Conservation (phyloP, 2,329 filamentous ascomycete species). For the Aureobasidium sp. region DNA sequence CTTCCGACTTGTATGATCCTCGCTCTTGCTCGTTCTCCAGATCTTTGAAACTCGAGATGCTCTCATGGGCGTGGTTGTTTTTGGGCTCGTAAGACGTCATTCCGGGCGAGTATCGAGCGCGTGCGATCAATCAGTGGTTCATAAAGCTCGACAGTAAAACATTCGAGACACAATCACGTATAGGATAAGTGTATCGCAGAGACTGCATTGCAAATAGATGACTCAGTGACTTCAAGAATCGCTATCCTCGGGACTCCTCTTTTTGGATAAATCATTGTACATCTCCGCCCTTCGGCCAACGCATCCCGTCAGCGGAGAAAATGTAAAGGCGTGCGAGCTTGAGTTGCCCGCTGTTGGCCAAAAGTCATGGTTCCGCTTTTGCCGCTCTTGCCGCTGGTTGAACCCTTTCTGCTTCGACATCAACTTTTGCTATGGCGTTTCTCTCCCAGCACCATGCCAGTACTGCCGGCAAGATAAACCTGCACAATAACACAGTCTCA, state of each 20-base stretch:
- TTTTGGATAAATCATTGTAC: constrained; percentile 11
- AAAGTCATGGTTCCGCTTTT: constrained; percentile 12
- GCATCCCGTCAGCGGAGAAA: not conserved
- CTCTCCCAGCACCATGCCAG: no score
- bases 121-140: not conserved
- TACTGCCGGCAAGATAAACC: no score
- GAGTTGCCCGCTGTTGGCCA: constrained; percentile 12
- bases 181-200: not conserved
- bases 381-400: not conserved
- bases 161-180: no score
- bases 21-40: constrained; percentile 3
- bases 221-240: not conserved
- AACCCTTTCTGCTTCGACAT: no score
- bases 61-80: not conserved
- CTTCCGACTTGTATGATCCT: constrained; percentile 4
- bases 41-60: constrained; percentile 6
- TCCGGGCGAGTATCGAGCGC: not conserved
- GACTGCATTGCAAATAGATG: not conserved
- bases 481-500: no score
- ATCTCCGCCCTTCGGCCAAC: constrained; percentile 16
- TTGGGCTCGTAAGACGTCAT: constrained; percentile 12
- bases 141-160: not conserved
- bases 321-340: not conserved
- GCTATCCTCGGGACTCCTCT: constrained; percentile 18
- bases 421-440: no score